Evolutionary conservation across 495 filamentous ascomycete species (phyloP).

Genomic region (Xylaria intraflava): DNA sequence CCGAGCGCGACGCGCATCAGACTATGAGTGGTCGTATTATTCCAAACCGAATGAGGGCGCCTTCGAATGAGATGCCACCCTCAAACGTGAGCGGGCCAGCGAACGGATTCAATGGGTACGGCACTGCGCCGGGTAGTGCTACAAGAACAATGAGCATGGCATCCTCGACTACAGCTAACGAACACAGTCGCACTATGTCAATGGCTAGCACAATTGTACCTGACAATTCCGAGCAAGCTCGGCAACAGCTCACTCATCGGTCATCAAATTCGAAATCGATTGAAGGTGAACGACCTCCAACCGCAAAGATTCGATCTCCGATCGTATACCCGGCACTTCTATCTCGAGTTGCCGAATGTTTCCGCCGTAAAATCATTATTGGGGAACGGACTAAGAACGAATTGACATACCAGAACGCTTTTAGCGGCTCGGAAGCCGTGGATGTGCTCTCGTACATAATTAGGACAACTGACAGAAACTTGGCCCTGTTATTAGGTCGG

Average conservation of each 20-base stretch:
- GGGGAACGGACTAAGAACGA: conserved; percentile 94
- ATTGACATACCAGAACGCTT: conserved; percentile 92
- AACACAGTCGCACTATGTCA: conserved; percentile 61
- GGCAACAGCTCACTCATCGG: conserved; percentile 37
- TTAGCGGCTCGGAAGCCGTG: conserved; percentile 90
- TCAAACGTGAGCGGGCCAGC: conserved; percentile 11
- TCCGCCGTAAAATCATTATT: conserved; percentile 74
- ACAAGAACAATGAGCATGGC: conserved; percentile 49
- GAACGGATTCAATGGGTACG: conserved; percentile 22
- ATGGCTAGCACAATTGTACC: conserved; percentile 76
- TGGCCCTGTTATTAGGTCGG: conserved; percentile 87
- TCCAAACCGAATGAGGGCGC: conserved; percentile 48
- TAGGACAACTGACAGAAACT: conserved; percentile 89
- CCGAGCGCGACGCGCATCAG: conserved; percentile 70
- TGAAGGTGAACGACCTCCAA: conserved; percentile 43
- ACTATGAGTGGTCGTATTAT: conserved; percentile 90
- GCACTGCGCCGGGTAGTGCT: conserved; percentile 32
- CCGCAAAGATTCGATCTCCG: conserved; percentile 54
- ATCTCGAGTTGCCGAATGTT: conserved; percentile 82
- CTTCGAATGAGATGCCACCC: conserved; percentile 26
- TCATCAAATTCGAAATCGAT: conserved; percentile 41
- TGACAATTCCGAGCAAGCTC: conserved; percentile 30
- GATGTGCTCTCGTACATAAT: conserved; percentile 93
- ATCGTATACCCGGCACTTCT: conserved; percentile 90
- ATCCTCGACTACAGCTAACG: conserved; percentile 38